Conservation (phyloP, 768 basidiomycete genomes). For the Coprinellus micaceus region DNA sequence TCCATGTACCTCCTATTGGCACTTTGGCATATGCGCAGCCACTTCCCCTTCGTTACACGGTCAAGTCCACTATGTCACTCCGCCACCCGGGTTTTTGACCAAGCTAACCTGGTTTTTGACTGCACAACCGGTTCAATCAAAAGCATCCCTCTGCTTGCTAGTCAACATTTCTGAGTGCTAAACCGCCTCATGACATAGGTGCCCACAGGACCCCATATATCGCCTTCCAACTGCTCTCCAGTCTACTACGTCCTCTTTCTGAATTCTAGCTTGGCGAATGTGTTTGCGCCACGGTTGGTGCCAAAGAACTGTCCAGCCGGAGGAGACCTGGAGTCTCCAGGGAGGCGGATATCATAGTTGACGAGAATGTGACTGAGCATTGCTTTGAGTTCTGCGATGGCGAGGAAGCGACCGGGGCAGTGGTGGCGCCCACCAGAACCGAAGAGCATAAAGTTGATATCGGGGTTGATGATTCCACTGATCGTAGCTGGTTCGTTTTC, state of each 20-base stretch:
- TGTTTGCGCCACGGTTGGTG: background rate
- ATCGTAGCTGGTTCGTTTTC: background rate
- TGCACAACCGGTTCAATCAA: too few relatives aligned
- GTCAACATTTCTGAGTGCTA: too few relatives aligned
- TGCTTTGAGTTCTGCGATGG: conserved; percentile 35
- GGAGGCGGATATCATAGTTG: conserved; percentile 34
- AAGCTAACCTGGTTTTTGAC: too few relatives aligned
- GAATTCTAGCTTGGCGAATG: background rate
- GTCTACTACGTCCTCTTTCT: background rate
- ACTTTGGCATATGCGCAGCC: too few relatives aligned
- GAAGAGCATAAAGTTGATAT: background rate
- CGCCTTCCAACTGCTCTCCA: too few relatives aligned
- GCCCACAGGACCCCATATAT: too few relatives aligned
- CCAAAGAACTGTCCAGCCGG: conserved; percentile 7
- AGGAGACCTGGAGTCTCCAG: background rate
- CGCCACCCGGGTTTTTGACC: too few relatives aligned
- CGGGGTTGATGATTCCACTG: background rate
- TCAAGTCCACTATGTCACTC: too few relatives aligned
- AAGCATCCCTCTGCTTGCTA: too few relatives aligned
- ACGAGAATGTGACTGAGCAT: conserved; percentile 42
- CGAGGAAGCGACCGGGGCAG: conserved; percentile 39
- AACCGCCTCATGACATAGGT: too few relatives aligned
- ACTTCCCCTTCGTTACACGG: too few relatives aligned
- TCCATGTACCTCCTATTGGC: too few relatives aligned
- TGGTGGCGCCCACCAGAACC: background rate